These are phyloP conservation scores for Xylaria sp. DNA, from an alignment of 2,329 filamentous ascomycete species.

Conservation along the genomic window DNA sequence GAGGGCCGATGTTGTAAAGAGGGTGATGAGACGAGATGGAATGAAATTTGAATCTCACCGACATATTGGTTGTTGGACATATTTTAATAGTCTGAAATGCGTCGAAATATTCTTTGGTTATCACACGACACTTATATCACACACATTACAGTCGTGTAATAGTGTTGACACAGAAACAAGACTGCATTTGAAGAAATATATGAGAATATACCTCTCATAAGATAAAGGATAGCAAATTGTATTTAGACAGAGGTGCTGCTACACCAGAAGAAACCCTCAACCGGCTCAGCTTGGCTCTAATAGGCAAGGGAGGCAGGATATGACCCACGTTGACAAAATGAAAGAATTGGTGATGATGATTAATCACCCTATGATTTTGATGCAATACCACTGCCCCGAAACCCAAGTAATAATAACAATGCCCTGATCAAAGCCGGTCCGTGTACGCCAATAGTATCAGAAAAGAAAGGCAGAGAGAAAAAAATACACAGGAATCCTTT, in stretches of 20 bases:
- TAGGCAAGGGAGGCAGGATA: constrained; percentile 31
- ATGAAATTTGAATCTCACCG: neutral
- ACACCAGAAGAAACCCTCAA: constrained; percentile 21
- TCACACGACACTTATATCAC: no score
- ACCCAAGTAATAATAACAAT: neutral
- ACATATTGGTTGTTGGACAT: neutral
- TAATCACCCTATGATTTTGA: neutral
- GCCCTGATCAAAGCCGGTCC: constrained; percentile 7
- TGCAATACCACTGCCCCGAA: neutral
- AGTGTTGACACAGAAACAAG: neutral
- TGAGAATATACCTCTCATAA: neutral
- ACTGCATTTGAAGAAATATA: neutral
- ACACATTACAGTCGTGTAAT: neutral
- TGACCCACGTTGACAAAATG: constrained; percentile 23
- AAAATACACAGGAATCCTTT: neutral
- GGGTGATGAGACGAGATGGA: neutral
- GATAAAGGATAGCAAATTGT: constrained; percentile 14
- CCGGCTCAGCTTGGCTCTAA: constrained; percentile 20
- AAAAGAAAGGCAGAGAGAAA: constrained; percentile 14
- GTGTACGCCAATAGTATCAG: neutral
- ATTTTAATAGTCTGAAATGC: neutral
- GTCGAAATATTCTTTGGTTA: neutral
- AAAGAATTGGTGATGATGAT: neutral
- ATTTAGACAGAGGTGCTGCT: constrained; percentile 33
- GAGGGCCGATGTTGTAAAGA: constrained; percentile 47